Evolutionary conservation across 768 basidiomycete species (phyloP), one percentile per base, ranked within the genome.

Genomic region (Russula ochroleuca): DNA sequence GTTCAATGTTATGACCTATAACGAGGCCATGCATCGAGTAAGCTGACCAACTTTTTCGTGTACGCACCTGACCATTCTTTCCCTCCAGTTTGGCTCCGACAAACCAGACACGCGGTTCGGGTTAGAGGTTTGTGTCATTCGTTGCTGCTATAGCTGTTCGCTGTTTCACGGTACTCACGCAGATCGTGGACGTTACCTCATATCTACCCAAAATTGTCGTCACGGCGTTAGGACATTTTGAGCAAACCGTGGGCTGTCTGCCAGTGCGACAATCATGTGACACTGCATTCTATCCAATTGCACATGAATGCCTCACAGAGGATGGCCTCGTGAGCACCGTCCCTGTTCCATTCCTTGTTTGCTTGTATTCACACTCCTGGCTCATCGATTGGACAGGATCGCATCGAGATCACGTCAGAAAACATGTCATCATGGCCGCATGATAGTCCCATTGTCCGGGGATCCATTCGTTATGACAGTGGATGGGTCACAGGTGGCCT

Each of bases 51-150:
- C 45, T 23, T 43, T 23, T 47, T n/a, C 50, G 25, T 40, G 31
- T 54, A 59, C 61, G 68, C 23, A 66, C 64, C 53, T 28, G 61
- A 68, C 70, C 67, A 19, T 60, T 67, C 62, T 25, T 45, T 52
- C 61, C 72, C 61, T 69, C 23, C 66, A 94, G 89, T 97, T 87
- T 79, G 94, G 94, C 15, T 91, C 91, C 61, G 94, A 97, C 75
- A 97, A 97, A 77, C 95, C 95, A 50, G 95, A 98, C 75, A 87
- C 87, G 59, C 84, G 94, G 60, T 94, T 93, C 76, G 83, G 83
- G 60, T 81, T 95, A 67, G 86, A 95, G 86, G 94, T 94, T 65
- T 70, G 75, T 75, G 49, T 37, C 23, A 38, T 31, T 57, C 51
- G 57, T 28, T 63, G 56, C 57, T 43, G 7, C 60, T 45, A 37